Evolutionary conservation across 495 filamentous ascomycete species (phyloP).

Genomic region (Cetradonia linearis): DNA sequence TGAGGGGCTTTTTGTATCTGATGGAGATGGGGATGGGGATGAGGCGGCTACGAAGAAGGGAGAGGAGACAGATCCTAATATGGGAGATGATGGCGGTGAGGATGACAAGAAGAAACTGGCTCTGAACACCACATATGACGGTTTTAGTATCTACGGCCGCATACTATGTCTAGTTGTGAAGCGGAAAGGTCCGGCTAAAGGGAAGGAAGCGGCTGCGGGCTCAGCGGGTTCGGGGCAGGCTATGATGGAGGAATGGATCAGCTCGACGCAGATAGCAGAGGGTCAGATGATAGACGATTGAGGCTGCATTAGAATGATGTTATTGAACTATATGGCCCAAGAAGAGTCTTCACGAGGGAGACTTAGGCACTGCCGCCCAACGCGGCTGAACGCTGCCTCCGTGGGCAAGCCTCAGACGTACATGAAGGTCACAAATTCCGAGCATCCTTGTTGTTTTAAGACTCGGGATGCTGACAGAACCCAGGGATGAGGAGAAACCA

Average conservation of each 20-base stretch:
- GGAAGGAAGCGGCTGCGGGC: slow-evolving; percentile 28
- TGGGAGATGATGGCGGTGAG: slow-evolving; percentile 32
- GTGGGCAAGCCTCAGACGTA: background rate
- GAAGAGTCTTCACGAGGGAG: background rate
- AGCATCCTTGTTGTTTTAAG: background rate
- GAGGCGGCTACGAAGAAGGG: slow-evolving; percentile 70
- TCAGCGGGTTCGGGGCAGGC: slow-evolving; percentile 49
- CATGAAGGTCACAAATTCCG: background rate
- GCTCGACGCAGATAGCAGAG: slow-evolving; percentile 46
- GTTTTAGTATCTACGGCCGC: slow-evolving; percentile 87
- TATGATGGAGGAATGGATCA: slow-evolving; percentile 91
- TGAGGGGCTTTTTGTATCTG: slow-evolving; percentile 22
- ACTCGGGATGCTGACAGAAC: background rate
- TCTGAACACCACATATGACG: slow-evolving; percentile 80
- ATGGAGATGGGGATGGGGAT: slow-evolving; percentile 21
- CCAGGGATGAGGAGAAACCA: background rate
- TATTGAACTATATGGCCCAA: background rate
- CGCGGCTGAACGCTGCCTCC: background rate
- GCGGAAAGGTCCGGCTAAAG: slow-evolving; percentile 42
- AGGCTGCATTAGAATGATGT: background rate
- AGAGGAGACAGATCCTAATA: slow-evolving; percentile 25
- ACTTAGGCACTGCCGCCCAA: too few relatives aligned
- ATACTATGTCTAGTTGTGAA: slow-evolving; percentile 87
- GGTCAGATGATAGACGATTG: slow-evolving; percentile 19
- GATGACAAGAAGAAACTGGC: slow-evolving; percentile 87